Percentiles rank a stretch among this genome's conserved stretches.
phyloP scores from a whole-genome alignment of 2,329 filamentous ascomycete genomes.

The Aphanocladium album region DNA sequence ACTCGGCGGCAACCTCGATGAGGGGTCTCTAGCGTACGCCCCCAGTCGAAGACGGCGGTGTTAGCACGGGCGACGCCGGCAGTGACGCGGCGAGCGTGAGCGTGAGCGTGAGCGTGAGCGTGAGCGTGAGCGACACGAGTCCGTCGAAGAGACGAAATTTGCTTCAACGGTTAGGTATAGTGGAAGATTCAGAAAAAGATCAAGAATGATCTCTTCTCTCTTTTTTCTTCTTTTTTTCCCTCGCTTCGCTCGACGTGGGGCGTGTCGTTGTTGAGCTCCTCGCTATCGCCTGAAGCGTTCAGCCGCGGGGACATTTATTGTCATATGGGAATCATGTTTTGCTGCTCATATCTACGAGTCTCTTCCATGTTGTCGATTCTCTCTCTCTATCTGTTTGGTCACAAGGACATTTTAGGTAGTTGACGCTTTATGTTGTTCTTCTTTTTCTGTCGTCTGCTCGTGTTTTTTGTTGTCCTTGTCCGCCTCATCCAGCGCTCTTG shows the following conservation, averaged over 20 bases:
- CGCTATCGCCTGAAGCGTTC: background rate
- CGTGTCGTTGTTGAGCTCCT: background rate
- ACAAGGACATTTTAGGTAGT: too few species aligned
- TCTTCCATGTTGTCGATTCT: background rate
- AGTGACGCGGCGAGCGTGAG: background rate
- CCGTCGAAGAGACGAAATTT: conserved; percentile 16
- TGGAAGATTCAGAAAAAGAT: background rate
- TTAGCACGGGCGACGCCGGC: background rate
- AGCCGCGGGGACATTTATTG: too few species aligned
- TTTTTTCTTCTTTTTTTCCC: background rate
- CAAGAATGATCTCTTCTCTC: background rate
- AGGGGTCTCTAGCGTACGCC: conserved; percentile 29
- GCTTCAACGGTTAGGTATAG: conserved; percentile 14
- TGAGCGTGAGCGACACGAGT: too few species aligned
- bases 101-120: too few species aligned
- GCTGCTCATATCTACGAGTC: too few species aligned
- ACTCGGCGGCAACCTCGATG: conserved; percentile 32
- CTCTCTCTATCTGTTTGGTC: background rate
- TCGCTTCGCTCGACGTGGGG: background rate
- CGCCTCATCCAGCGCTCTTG: too few species aligned
- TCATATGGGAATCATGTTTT: too few species aligned
- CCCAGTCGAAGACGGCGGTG: conserved; percentile 13
- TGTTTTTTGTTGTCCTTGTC: too few species aligned
- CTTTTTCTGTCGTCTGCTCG: background rate
- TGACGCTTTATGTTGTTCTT: background rate